These are phyloP conservation scores for Wakefieldia striispora DNA, from an alignment of 768 basidiomycete species.

Conservation along the genomic window DNA sequence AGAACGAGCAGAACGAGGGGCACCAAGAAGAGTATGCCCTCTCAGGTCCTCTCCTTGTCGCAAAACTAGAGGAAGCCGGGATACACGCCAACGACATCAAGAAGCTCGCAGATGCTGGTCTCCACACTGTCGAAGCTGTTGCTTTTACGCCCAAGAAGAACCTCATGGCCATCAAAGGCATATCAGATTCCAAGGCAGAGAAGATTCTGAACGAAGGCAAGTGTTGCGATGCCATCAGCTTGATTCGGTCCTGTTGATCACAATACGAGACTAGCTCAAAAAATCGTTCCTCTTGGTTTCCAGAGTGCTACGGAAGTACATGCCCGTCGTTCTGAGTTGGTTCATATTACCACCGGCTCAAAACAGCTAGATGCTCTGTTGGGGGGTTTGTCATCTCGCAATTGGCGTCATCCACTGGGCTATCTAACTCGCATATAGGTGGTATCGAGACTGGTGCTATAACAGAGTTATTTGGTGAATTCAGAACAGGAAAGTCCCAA, in stretches of 20 bases:
- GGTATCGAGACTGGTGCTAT: slow-evolving; percentile 99
- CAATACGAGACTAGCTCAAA: slow-evolving; percentile 60
- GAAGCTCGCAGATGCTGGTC: slow-evolving; percentile 89
- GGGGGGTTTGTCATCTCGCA: slow-evolving; percentile 57
- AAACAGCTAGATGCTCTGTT: slow-evolving; percentile 94
- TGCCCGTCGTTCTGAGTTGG: slow-evolving; percentile 88
- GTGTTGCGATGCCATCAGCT: slow-evolving; percentile 17
- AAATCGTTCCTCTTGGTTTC: slow-evolving; percentile 96
- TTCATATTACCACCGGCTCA: slow-evolving; percentile 95
- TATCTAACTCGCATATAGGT: slow-evolving; percentile 43
- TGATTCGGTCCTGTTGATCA: slow-evolving; percentile 3
- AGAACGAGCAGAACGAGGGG: slow-evolving; percentile 48
- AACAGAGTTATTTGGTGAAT: slow-evolving; percentile 98
- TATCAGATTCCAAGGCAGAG: slow-evolving; percentile 95
- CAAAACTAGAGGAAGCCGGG: slow-evolving; percentile 84
- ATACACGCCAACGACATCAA: slow-evolving; percentile 90
- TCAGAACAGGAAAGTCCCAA: slow-evolving; percentile 97
- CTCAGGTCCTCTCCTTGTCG: slow-evolving; percentile 80
- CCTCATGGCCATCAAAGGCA: slow-evolving; percentile 89
- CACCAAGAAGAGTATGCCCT: slow-evolving; percentile 52
- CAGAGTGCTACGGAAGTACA: slow-evolving; percentile 98
- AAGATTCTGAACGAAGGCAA: slow-evolving; percentile 90
- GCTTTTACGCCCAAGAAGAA: slow-evolving; percentile 96
- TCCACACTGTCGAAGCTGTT: slow-evolving; percentile 92
- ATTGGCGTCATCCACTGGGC: slow-evolving; percentile 1